These are phyloP conservation scores for Mortierella sp. DNA, from an alignment of 371 early-diverging fungal genomes.

Conservation along the genomic window DNA sequence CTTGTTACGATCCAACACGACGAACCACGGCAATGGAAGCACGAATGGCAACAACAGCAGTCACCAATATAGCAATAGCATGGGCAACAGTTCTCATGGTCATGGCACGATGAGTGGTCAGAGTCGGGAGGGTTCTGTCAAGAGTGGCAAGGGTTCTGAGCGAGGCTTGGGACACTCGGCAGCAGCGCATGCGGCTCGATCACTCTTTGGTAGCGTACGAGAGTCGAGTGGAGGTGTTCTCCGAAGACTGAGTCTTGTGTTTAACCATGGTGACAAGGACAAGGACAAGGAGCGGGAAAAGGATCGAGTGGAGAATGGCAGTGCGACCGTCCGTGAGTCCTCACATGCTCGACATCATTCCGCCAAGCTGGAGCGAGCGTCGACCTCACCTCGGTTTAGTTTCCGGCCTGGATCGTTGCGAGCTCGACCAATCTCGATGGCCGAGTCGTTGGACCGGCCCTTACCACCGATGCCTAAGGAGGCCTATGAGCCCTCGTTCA, in stretches of 20 bases:
- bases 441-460: conserved; percentile 44
- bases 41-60: neutral
- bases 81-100: conserved; percentile 10
- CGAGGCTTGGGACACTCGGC: conserved; percentile 43
- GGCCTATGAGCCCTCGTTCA: conserved; percentile 43
- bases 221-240: conserved; percentile 51
- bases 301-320: conserved; percentile 8
- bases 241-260: conserved; percentile 44
- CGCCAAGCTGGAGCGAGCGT: conserved; percentile 42
- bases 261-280: conserved; percentile 39
- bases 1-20: conserved; percentile 39
- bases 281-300: conserved; percentile 40
- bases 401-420: conserved; percentile 46
- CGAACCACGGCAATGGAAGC: conserved; percentile 20
- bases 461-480: conserved; percentile 52
- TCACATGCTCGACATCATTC: conserved; percentile 35
- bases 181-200: conserved; percentile 48
- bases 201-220: conserved; percentile 50
- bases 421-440: conserved; percentile 48
- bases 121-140: conserved; percentile 46
- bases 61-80: conserved; percentile 11
- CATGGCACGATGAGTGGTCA: conserved; percentile 17
- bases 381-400: conserved; percentile 41
- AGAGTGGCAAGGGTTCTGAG: conserved; percentile 47
- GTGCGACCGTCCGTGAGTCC: conserved; percentile 11